Evolutionary conservation across 305 asterid species (phyloP), one percentile per base, ranked within the genome.

Genomic region (Fraxinus baroniana): DNA sequence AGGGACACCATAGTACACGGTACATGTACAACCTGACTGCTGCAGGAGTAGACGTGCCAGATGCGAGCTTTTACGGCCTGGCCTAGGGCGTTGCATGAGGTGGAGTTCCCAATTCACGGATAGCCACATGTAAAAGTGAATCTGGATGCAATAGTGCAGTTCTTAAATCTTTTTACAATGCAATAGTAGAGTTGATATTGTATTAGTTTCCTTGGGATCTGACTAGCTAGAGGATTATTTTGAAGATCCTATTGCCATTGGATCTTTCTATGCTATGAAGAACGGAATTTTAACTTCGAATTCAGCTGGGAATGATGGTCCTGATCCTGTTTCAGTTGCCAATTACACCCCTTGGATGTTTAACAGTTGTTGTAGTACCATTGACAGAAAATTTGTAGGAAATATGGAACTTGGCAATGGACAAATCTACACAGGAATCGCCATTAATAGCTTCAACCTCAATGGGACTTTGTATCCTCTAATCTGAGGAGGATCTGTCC

Each of bases 401-500:
- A 79, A 62, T 9, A 37, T 87, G 41, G 70, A 52, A 20, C 87
- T 87, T 35, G 87, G 87, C 20, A 81, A 87, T 26, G 76, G 84
- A 26, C 79, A 7, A 60, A 26, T 76, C 3, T 30, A 83, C 13
- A 35, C 36, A 2, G 86, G 80, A 71, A 75, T 74, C 60, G 4
- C 18, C 12, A 55, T 80, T 44, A 79, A 70, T 52, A 70, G 37
- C 77, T 79, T 39, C 24, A 68, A 68, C 28, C 76, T 70, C 77
- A 79, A 79, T 10, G 72, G 30, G 72, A 22, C 72, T 62, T 72
- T 15, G 4, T 79, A 79, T 49, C 8, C 13, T 30, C 46, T 72
- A 46, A 60, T 76, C 17, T 79, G 90, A 91, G 93, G 91, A 84
- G 96, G 94, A 74, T 89, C 86, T 37, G 91, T 92, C 1, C 84